Evolutionary conservation across 495 filamentous ascomycete genomes (phyloP), one percentile per base, ranked within the genome.

Genomic region (Neurospora hispaniola): DNA sequence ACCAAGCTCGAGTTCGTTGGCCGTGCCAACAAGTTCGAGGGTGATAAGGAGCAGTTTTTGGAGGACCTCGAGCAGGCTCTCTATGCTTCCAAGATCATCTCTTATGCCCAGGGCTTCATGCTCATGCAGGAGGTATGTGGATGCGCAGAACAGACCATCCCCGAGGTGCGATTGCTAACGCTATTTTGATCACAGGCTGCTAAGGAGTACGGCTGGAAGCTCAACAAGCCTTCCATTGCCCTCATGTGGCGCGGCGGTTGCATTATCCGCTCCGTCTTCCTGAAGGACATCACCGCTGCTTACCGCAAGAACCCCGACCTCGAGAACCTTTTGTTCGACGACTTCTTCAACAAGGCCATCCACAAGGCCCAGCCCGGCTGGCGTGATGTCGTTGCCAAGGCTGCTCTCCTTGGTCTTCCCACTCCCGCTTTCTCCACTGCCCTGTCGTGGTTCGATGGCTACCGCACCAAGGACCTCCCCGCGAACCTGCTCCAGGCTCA

Each of bases 171-270:
- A 31, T 14, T 20, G 11, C 39, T 38, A 18, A 71, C 44, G 78
- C 82, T 73, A 81, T 76, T 16, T 43, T 41, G 12, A 75, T 71
- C 59, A 71, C 73, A 87, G 94, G 95, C 96, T 77, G 96, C 94
- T 81, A 95, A 92, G 83, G 92, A 97, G 81, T 99, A 96, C 87
- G 78, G 81, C 73, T 99, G 96, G 96, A 98, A 98, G 89, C 90
- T 99, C 71, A 98, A 99, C 90, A 99, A 98, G 90, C 96, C 96
- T 72, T 97, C 97, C 74, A 99, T 99, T 80, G 96, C 96, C 75
- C 90, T 99, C 81, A 99, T 99, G 96, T 99, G 96, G 96, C 93
- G 96, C 82, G 96, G 96, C 85, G 96, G 96, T 73, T 99, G 96
- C 90, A 99, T 99, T 81, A 99, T 99, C 85, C 96, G 96, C 84